Conservation (phyloP, 192 early-diverging fungal species). For the Podila epicladia region DNA sequence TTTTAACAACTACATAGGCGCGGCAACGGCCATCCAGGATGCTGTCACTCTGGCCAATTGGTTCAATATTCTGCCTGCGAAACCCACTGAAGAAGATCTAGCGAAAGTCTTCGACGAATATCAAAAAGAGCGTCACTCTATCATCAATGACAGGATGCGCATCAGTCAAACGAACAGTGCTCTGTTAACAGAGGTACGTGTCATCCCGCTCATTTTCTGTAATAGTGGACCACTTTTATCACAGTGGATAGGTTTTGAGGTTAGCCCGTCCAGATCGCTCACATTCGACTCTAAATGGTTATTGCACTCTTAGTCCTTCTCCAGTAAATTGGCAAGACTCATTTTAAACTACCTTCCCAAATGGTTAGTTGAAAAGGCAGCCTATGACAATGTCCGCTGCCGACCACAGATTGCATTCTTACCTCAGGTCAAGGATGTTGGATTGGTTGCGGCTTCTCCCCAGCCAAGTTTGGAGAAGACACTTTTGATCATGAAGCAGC, state of each 20-base stretch:
- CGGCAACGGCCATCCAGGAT: constrained; percentile 26
- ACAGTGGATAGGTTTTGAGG: no score
- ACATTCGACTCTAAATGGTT: no score
- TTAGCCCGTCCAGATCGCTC: background rate
- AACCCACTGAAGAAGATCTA: background rate
- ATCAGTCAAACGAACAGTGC: no score
- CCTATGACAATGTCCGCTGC: background rate
- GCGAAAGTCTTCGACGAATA: constrained; percentile 2
- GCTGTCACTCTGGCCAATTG: constrained; percentile 33
- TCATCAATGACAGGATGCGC: no score
- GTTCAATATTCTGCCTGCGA: constrained; percentile 7
- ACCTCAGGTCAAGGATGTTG: background rate
- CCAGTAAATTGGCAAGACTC: background rate
- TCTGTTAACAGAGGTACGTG: no score
- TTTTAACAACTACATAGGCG: background rate
- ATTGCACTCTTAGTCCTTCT: no score
- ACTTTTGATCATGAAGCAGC: background rate
- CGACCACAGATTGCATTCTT: background rate
- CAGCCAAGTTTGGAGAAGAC: background rate
- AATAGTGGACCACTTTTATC: no score
- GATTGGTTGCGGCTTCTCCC: background rate
- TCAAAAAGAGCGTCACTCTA: constrained; percentile 1
- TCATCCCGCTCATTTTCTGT: no score
- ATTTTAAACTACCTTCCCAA: background rate
- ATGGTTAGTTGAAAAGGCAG: background rate